Evolutionary conservation across 768 basidiomycete genomes (phyloP).

Genomic region (Lenzites betulinus): DNA sequence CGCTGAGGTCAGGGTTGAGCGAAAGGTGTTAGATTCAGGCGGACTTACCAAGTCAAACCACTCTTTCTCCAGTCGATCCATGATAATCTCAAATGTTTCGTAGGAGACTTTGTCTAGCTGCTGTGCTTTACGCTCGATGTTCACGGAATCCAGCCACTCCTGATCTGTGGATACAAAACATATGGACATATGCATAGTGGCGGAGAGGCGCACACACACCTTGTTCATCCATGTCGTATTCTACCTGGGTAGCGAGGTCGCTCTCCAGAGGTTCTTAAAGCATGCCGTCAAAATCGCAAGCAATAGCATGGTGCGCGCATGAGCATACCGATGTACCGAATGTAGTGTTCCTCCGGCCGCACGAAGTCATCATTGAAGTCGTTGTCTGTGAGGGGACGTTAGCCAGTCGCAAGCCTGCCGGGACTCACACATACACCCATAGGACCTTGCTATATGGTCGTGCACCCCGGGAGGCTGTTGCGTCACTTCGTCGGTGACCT

Average conservation of each 20-base stretch:
- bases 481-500: conserved; percentile 63
- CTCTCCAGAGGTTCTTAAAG: conserved; percentile 83
- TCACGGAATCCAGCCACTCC: conserved; percentile 90
- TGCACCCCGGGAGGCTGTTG: conserved; percentile 63
- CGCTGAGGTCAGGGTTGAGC: background rate
- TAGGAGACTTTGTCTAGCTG: conserved; percentile 70
- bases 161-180: conserved; percentile 58
- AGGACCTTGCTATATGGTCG: conserved; percentile 62
- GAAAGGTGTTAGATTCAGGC: background rate
- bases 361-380: conserved; percentile 56
- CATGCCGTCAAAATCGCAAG: background rate
- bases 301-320: background rate
- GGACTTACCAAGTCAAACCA: conserved; percentile 90
- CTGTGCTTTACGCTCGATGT: conserved; percentile 78
- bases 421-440: conserved; percentile 63
- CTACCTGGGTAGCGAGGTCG: conserved; percentile 90
- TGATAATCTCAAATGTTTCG: conserved; percentile 92
- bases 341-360: conserved; percentile 79
- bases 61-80: conserved; percentile 98
- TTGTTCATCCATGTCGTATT: conserved; percentile 99
- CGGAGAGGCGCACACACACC: conserved; percentile 46
- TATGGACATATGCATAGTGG: background rate
- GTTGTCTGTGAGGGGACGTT: conserved; percentile 44
- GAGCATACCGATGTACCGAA: conserved; percentile 81
- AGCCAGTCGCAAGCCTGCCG: background rate